These are phyloP conservation scores for Osmanthus fragrans DNA, from an alignment of 257 asterid species.

Conservation along the genomic window DNA sequence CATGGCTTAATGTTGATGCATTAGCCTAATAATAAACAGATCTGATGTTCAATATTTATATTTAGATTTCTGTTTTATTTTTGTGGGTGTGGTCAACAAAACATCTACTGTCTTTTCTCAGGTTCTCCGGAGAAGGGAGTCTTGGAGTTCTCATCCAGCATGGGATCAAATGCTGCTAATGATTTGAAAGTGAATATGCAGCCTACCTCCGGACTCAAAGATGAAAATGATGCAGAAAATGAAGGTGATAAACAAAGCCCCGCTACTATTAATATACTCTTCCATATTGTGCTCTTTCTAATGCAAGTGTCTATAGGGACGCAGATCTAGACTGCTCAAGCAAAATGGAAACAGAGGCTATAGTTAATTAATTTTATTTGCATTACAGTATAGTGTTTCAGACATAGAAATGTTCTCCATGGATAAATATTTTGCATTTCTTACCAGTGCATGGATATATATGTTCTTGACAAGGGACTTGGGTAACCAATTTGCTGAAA, in stretches of 20 bases:
- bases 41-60: not conserved
- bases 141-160: slow-evolving; percentile 17
- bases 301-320: not conserved
- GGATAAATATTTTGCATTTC: not conserved
- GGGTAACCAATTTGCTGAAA: not conserved
- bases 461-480: not conserved
- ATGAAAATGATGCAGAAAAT: slow-evolving; percentile 27
- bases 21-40: not conserved
- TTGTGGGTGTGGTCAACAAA: not conserved
- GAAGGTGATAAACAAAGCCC: slow-evolving; percentile 40
- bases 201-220: slow-evolving; percentile 22
- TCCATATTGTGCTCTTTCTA: not conserved
- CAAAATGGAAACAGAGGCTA: slow-evolving; percentile 5
- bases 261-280: not conserved
- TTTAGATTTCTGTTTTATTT: not conserved
- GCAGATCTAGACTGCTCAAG: not conserved
- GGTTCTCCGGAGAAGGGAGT: slow-evolving; percentile 32
- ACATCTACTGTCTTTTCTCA: slow-evolving; percentile 19
- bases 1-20: not conserved
- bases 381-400: not conserved
- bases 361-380: not conserved
- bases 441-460: not conserved
- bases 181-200: slow-evolving; percentile 24
- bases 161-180: slow-evolving; percentile 24
- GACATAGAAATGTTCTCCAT: not conserved